A percentile compares a stretch with the other conserved stretches of the same genome.
Conservation (phyloP, 1,284 basidiomycete species). For the Microbotryum silenes-acaulis region DNA sequence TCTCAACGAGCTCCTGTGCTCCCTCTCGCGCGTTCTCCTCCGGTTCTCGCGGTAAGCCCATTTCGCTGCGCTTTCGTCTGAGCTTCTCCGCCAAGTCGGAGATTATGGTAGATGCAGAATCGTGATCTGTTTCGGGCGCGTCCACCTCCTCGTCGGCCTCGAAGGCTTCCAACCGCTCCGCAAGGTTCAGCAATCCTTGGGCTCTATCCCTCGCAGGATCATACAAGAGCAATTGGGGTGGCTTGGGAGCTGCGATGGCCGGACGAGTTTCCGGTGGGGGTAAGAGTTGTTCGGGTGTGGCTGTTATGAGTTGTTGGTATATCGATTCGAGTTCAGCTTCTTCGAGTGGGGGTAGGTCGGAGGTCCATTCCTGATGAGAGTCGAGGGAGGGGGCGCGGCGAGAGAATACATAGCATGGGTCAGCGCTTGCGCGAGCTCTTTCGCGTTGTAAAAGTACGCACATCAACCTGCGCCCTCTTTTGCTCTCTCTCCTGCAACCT, state of each 20-base stretch:
- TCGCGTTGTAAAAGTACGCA: too few relatives aligned
- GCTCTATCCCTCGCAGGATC: background rate
- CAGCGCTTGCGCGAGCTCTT: too few relatives aligned
- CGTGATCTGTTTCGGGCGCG: background rate
- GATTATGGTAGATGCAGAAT: background rate
- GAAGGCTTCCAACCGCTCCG: slow-evolving; percentile 12
- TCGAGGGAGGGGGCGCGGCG: too few relatives aligned
- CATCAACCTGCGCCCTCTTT: too few relatives aligned
- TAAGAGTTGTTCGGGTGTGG: slow-evolving; percentile 16
- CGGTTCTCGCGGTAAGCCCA: background rate
- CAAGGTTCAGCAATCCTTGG: slow-evolving; percentile 17
- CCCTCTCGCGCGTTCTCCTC: background rate
- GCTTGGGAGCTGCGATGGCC: slow-evolving; percentile 5
- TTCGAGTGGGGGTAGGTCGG: too few relatives aligned
- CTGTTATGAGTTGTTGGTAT: slow-evolving; percentile 16
- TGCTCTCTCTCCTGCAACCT: too few relatives aligned
- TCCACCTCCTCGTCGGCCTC: slow-evolving; percentile 5
- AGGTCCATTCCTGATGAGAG: too few relatives aligned
- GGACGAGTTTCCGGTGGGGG: background rate
- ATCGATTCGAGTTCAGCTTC: slow-evolving; percentile 20
- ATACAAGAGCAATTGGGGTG: slow-evolving; percentile 12
- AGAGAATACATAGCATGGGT: too few relatives aligned
- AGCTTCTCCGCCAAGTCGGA: slow-evolving; percentile 7
- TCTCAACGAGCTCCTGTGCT: background rate
- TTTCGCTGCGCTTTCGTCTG: background rate